Evolutionary conservation across 2,329 filamentous ascomycete species (phyloP).

Genomic region (Botrytis byssoidea): DNA sequence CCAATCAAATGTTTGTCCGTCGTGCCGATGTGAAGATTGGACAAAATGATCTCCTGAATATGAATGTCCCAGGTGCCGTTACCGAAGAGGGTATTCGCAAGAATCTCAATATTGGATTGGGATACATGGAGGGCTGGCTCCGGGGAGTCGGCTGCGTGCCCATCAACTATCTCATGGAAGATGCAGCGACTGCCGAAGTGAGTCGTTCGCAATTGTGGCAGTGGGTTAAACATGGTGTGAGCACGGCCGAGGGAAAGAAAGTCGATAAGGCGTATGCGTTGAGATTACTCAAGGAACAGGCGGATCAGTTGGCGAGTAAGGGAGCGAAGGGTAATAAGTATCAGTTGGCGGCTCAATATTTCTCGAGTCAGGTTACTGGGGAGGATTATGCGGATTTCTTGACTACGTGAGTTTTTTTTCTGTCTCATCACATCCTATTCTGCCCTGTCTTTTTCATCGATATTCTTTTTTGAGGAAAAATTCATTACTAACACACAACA

Average conservation of each 20-base stretch:
- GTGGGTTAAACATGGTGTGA: constrained; percentile 75
- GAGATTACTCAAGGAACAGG: constrained; percentile 81
- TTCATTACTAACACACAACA: background rate
- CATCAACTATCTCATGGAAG: constrained; percentile 98
- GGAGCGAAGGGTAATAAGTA: constrained; percentile 89
- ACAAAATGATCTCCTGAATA: constrained; percentile 91
- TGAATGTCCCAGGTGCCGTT: constrained; percentile 90
- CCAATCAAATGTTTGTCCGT: constrained; percentile 90
- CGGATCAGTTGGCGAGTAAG: constrained; percentile 70
- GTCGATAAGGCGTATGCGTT: constrained; percentile 92
- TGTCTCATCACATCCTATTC: background rate
- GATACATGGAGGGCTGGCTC: constrained; percentile 99
- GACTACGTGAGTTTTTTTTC: constrained; percentile 63
- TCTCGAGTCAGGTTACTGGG: constrained; percentile 86
- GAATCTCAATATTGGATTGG: constrained; percentile 94
- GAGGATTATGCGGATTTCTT: constrained; percentile 98
- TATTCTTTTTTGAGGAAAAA: background rate
- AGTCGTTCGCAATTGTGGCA: constrained; percentile 95
- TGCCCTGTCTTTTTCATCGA: background rate
- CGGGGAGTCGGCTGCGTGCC: constrained; percentile 93
- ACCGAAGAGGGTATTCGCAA: constrained; percentile 95
- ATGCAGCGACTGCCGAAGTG: constrained; percentile 95
- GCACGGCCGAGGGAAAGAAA: constrained; percentile 82
- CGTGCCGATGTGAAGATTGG: constrained; percentile 86
- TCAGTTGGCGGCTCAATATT: constrained; percentile 87